Conservation (phyloP, 257 asterid genomes). For the Echium plantagineum region DNA sequence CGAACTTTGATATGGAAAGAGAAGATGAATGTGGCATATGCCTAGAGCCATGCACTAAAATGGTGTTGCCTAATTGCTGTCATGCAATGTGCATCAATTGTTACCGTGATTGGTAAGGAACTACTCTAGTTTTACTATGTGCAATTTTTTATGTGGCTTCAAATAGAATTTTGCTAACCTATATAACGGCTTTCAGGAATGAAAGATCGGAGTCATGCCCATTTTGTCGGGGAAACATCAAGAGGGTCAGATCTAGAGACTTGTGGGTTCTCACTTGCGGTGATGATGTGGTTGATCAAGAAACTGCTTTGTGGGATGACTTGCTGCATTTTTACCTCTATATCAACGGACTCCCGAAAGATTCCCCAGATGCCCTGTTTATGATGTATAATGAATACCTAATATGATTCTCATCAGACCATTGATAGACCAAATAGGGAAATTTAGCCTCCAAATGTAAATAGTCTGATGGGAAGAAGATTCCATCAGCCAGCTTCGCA, state of each 20-base stretch:
- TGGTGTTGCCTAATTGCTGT: constrained; percentile 81
- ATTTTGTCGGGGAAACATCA: constrained; percentile 52
- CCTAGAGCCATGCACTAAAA: constrained; percentile 73
- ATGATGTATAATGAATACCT: constrained; percentile 43
- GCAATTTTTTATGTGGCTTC: too few species aligned
- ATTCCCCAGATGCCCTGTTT: constrained; percentile 48
- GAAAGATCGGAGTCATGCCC: constrained; percentile 56
- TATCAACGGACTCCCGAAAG: constrained; percentile 42
- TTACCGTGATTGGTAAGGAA: constrained; percentile 61
- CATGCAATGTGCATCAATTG: constrained; percentile 92
- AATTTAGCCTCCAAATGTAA: neutral
- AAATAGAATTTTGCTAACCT: too few species aligned
- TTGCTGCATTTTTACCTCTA: constrained; percentile 35
- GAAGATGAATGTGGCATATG: constrained; percentile 84
- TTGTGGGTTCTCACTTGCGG: constrained; percentile 49
- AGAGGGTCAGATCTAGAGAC: constrained; percentile 46
- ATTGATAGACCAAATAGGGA: neutral
- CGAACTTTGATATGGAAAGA: constrained; percentile 29
- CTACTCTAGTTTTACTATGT: neutral
- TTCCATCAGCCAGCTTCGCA: neutral
- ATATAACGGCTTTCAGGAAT: constrained; percentile 25
- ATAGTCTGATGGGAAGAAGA: neutral
- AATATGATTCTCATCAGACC: constrained; percentile 14
- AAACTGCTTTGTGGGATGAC: constrained; percentile 37
- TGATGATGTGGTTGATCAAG: constrained; percentile 42